A percentile compares a stretch with the other conserved stretches of the same genome.
Conservation (phyloP, 306 rosid species). For the Senna siamea region DNA sequence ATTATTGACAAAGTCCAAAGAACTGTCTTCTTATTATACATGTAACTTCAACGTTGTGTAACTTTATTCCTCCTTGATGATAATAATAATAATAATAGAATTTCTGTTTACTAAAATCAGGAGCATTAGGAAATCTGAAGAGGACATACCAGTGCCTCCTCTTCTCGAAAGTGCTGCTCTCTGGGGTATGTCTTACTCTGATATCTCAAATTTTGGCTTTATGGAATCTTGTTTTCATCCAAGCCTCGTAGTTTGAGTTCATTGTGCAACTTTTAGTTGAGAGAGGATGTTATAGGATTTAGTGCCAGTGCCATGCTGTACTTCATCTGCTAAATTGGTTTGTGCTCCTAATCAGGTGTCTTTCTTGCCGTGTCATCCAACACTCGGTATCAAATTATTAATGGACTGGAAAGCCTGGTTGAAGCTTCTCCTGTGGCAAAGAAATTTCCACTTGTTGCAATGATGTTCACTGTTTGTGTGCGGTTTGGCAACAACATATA, state of each 20-base stretch:
- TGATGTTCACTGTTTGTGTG: slow-evolving; percentile 86
- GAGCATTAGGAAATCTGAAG: slow-evolving; percentile 87
- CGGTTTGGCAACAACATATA: slow-evolving; percentile 87
- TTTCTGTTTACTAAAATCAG: slow-evolving; percentile 45
- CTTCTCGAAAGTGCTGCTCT: slow-evolving; percentile 82
- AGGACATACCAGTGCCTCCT: slow-evolving; percentile 96
- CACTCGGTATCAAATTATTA: slow-evolving; percentile 82
- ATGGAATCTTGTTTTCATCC: background rate
- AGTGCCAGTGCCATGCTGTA: background rate
- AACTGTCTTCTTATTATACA: background rate
- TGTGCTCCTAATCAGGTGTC: slow-evolving; percentile 60
- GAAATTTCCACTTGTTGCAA: slow-evolving; percentile 77
- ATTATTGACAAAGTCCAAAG: background rate
- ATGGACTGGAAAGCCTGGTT: slow-evolving; percentile 79
- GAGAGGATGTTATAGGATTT: slow-evolving; percentile 4
- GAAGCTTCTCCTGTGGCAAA: slow-evolving; percentile 80
- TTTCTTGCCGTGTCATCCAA: slow-evolving; percentile 94
- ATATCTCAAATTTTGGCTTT: slow-evolving; percentile 10
- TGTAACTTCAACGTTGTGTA: background rate
- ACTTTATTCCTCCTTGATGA: slow-evolving; percentile 12
- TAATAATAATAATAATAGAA: background rate
- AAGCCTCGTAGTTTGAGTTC: background rate
- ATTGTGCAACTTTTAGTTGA: background rate
- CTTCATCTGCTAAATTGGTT: slow-evolving; percentile 13
- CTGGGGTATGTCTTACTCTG: slow-evolving; percentile 57